Conservation (phyloP, 805 yeast species). For the Teunomyces barrocoloradensis region DNA sequence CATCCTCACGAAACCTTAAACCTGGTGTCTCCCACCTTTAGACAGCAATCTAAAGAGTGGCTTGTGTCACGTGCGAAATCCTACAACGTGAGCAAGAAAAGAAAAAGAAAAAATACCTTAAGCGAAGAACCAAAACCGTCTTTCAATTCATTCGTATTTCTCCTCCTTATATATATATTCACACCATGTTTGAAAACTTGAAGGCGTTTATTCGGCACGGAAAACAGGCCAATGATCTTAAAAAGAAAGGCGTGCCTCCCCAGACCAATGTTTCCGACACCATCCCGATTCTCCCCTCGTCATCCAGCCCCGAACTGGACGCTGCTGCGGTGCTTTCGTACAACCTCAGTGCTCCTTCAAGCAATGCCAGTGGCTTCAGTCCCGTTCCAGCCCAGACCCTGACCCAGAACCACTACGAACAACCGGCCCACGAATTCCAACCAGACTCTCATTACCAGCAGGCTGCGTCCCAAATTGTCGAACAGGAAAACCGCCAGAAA, state of each 20-base stretch:
- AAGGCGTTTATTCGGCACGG: constrained; percentile 65
- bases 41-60: no score
- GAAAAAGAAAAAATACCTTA: background rate
- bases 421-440: background rate
- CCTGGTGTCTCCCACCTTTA: no score
- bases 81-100: no score
- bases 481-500: constrained; percentile 30
- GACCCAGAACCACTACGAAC: background rate
- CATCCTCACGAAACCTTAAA: no score
- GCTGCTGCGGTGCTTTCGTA: background rate
- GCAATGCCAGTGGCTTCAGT: constrained; percentile 1
- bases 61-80: no score
- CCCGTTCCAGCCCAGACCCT: background rate
- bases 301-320: constrained; percentile 2
- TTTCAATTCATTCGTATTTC: background rate
- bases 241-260: constrained; percentile 7
- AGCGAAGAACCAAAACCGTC: background rate
- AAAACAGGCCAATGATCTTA: constrained; percentile 48
- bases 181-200: constrained; percentile 40
- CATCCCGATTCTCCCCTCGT: background rate
- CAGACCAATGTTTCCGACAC: background rate
- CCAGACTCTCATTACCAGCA: constrained; percentile 16
- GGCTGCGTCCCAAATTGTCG: constrained; percentile 35
- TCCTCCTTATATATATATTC: no score
- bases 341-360: background rate